Evolutionary conservation across 2,329 filamentous ascomycete genomes (phyloP).

Genomic region (Colletotrichum eremochloae): DNA sequence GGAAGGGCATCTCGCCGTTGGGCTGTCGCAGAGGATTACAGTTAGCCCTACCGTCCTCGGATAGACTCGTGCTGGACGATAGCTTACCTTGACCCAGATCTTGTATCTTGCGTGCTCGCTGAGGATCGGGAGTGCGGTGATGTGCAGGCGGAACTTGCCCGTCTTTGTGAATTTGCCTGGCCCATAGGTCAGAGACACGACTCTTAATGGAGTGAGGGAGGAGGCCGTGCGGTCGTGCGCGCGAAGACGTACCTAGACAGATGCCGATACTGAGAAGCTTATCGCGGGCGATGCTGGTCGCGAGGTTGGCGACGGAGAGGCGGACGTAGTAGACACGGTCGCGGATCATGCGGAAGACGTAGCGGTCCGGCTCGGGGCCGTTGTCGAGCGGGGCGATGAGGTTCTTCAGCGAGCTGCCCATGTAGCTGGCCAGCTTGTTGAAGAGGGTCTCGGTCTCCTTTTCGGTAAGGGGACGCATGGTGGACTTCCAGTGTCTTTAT

Average conservation of each 20-base stretch:
- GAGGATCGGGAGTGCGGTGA: slow-evolving; percentile 89
- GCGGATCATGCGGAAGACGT: slow-evolving; percentile 80
- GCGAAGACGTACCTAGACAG: slow-evolving; percentile 71
- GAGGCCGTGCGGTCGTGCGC: background rate
- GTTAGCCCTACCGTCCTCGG: background rate
- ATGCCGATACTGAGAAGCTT: slow-evolving; percentile 89
- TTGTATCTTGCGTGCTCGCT: slow-evolving; percentile 94
- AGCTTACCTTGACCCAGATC: slow-evolving; percentile 83
- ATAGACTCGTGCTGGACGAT: too few relatives aligned
- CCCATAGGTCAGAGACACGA: slow-evolving; percentile 8
- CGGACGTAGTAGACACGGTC: slow-evolving; percentile 93
- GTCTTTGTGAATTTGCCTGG: slow-evolving; percentile 95
- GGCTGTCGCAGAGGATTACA: slow-evolving; percentile 52
- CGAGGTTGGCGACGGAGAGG: slow-evolving; percentile 90
- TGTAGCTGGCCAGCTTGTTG: slow-evolving; percentile 94
- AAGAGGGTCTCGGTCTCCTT: slow-evolving; percentile 86
- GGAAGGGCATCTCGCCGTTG: slow-evolving; percentile 97
- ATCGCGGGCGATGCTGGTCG: slow-evolving; percentile 85
- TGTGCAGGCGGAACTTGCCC: slow-evolving; percentile 93
- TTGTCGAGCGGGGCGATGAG: slow-evolving; percentile 81
- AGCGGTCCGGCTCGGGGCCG: slow-evolving; percentile 78
- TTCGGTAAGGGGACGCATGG: slow-evolving; percentile 87
- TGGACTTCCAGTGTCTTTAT: slow-evolving; percentile 44
- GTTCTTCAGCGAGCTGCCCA: slow-evolving; percentile 86
- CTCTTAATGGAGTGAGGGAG: background rate